Base-by-base conservation (phyloP, 2,329 filamentous ascomycete species). In the Aureobasidium sp. region DNA sequence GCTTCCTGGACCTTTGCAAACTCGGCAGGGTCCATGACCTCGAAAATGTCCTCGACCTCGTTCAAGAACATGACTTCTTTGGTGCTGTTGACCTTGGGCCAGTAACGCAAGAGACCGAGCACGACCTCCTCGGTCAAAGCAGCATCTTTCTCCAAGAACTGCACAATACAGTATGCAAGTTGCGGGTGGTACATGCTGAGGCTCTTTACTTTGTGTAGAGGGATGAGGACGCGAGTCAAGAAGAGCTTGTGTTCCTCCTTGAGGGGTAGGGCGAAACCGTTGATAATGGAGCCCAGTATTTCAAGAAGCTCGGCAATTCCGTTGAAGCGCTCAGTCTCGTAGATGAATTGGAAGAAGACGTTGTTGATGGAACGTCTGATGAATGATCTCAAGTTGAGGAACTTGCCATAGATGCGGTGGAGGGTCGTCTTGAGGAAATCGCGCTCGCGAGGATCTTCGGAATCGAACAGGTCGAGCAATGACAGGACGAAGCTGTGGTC, bases 21-120 rank as follows among this genome's bases (percentile, higher is more conserved):
- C 73, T 99, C 94, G 64, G 90, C 90, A 21, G 94, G 94, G 70
- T 99, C 94, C 94, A 99, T 99, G 50, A 99, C 94, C 75, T 99
- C 94, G 71, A 99, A 99, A 64, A 99, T 99, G 71, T 99, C 94
- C 74, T 99, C 94, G 35, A 99, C 93, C 75, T 99, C 94, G 69
- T 99, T 99, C 68, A 99, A 79, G 77, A 95, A 99, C 94, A 99
- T 99, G 71, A 99, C 94, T 75, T 99, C 94, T 76, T 99, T 99
- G 57, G 94, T 99, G 76, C 94, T 97, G 77, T 99, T 99, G 68
- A 95, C 90, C 80, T 99, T 99, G 50, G 94, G 94, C 94, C 94
- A 99, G 74, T 96, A 99, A 67, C 94, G 87, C 64, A 99, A 81
- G 60, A 99, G 81, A 47, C 94, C 94, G 65, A 97, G 84, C 51